Evolutionary conservation across 768 basidiomycete species (phyloP), one percentile per base, ranked within the genome.

Genomic region (Pholiota molesta): DNA sequence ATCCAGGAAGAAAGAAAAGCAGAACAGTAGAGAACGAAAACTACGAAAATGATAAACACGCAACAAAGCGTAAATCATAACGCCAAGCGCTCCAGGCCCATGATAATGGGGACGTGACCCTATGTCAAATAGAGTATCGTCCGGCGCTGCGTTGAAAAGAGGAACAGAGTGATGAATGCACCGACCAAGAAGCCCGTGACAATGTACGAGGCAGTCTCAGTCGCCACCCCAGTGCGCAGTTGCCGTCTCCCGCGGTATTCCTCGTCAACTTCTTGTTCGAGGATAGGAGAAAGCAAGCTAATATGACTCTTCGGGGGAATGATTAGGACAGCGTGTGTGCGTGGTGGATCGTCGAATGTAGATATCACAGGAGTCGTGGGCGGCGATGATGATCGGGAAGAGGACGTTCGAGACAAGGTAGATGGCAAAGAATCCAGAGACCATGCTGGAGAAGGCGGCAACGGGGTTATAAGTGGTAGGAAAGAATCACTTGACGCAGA

Each of bases 111-210:
- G 29, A 6, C 26, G 42, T 26, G 28, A 53, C 7, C 51, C 66
- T 60, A 74, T 52, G 75, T 75, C 64, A 75, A 66, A 53, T 70
- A 72, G 17, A 77, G 57, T 59, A 77, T 61, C 61, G 72, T 72
- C 67, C 70, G 70, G 61, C 74, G 73, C 57, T 75, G 75, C 37
- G 75, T 72, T 14, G 73, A 70, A 51, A 77, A 67, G 10, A 77
- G 54, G 52, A 72, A 71, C 17, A 75, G 63, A 7, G 75, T 77
- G 39, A 75, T 64, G 59, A 75, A 72, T 9, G 75, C 74, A 21
- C 75, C 75, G 44, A 75, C 68, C 53, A 90, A 74, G 66, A 90
- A 84, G 39, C 88, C 88, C 21, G 87, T 76, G 26, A 79, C 75
- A 17, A 79, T 61, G 59, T 74, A 77, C 11, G 76, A 76, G 3